These are phyloP conservation scores for Colletotrichum spaethianum DNA, from an alignment of 2,329 filamentous ascomycete genomes.

Conservation along the genomic window DNA sequence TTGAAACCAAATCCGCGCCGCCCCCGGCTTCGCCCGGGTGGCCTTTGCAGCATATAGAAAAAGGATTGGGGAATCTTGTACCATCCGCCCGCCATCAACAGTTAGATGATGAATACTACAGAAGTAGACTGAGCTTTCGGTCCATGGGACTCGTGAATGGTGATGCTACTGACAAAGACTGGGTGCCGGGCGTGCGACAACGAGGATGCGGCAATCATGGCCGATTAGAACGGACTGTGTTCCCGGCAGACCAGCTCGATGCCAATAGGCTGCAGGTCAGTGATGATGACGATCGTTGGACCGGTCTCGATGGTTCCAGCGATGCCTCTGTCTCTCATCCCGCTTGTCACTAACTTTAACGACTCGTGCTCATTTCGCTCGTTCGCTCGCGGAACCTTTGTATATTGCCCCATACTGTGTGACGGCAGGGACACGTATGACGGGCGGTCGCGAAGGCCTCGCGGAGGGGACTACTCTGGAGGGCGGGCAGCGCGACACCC, in stretches of 20 bases:
- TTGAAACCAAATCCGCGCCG: not conserved
- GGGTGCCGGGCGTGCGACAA: too few relatives aligned
- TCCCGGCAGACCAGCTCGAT: not conserved
- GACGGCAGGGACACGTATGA: not conserved
- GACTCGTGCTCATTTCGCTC: not conserved
- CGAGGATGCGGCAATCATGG: not conserved
- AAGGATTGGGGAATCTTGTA: constrained; percentile 7
- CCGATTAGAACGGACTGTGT: not conserved
- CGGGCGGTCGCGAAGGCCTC: not conserved
- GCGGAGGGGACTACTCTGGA: not conserved
- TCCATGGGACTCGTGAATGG: not conserved
- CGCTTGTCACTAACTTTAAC: not conserved
- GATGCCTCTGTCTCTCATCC: not conserved
- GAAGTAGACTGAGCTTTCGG: constrained; percentile 9
- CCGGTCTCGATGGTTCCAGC: not conserved
- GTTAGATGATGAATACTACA: constrained; percentile 40
- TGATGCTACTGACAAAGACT: not conserved
- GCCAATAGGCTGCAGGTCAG: not conserved
- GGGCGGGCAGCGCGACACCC: not conserved
- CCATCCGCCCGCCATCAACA: constrained; percentile 24
- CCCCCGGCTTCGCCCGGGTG: not conserved
- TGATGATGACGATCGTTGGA: not conserved
- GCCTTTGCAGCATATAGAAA: constrained; percentile 39
- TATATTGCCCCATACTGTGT: not conserved
- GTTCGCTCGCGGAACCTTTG: not conserved